Base-by-base conservation (phyloP, 2,329 filamentous ascomycete species). In the Lizonia empirigonia region DNA sequence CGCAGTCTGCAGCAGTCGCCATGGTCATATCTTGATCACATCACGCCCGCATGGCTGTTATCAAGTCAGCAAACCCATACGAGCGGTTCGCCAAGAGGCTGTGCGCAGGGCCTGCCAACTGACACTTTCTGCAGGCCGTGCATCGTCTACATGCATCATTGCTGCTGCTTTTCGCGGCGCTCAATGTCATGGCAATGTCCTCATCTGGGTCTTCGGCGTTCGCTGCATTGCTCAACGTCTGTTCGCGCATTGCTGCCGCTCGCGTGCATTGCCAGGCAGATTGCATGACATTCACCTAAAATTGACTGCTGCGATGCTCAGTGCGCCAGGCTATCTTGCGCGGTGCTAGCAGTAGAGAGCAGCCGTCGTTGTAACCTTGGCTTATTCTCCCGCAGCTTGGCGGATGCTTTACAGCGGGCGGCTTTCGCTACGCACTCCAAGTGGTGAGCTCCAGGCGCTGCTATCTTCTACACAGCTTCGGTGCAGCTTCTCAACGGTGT, bases 391-490 rank as follows among this genome's bases (percentile, higher is more conserved):
- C 52, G 38, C 38, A 27, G 33, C 59, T 59, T 64, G 62, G 59
- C 60, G 18, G 47, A 60, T 60, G 57, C 60, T 62, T 60, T 60
- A 56, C 54, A 54, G 55, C 60, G 60, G 62, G 60, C 62, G 62
- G 57, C 57, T 56, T 55, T 44, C 47, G 59, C 55, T 60, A 53
- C 33, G 41, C 20, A 7, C 51, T 58, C 50, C 51, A 44, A 58
- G 50, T 59, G 53, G 61, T 60, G 57, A 49, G 50, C 61, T 53
- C 45, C 64, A 63, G 64, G 63, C 65, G 57, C 56, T 53, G 60
- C 49, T 46, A 55, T 62, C 56, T 71, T 72, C 68, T 58, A 68
- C 59, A 64, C 68, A 63, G 62, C 56, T 73, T 73, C 69, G 63
- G 56, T 70, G 69, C 69, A 69, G 63, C 63, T 60, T 62, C 60